Conservation (phyloP, 2,329 filamentous ascomycete genomes). For the Xylaria sp. region DNA sequence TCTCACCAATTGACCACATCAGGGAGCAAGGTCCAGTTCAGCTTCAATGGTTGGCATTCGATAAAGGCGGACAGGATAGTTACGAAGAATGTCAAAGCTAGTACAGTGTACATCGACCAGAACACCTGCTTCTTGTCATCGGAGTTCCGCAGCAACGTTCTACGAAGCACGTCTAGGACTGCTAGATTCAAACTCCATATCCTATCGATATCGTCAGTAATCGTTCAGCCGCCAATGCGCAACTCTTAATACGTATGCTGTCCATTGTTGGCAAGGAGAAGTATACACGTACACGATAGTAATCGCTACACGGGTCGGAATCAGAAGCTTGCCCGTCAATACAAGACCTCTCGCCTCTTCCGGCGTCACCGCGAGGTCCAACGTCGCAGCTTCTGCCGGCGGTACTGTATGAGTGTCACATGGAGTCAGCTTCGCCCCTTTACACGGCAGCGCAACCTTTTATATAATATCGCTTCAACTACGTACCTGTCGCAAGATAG, state of each 20-base stretch:
- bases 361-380: conserved; percentile 1
- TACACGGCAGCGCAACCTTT: not conserved
- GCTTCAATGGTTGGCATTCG: conserved; percentile 30
- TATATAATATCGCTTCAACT: not conserved
- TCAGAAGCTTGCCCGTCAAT: conserved; percentile 25
- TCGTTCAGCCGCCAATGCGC: not conserved
- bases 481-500: conserved; percentile 6
- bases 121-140: conserved; percentile 7
- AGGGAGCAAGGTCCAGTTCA: conserved; percentile 32
- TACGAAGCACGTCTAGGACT: conserved; percentile 23
- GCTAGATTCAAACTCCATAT: conserved; percentile 38
- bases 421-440: not conserved
- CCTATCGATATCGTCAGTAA: conserved; percentile 17
- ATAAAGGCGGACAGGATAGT: conserved; percentile 34
- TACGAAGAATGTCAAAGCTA: conserved; percentile 30
- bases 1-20: conserved; percentile 15
- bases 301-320: conserved; percentile 24
- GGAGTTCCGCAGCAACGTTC: conserved; percentile 1
- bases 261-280: not conserved
- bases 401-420: not conserved
- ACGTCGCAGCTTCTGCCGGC: not conserved
- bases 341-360: conserved; percentile 11
- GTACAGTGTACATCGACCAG: conserved; percentile 15
- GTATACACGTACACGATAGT: conserved; percentile 28
- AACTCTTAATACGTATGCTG: not conserved